A percentile compares a stretch with the other conserved stretches of the same genome.
phyloP scores from a whole-genome alignment of 768 basidiomycete species.

The Mycena venus region DNA sequence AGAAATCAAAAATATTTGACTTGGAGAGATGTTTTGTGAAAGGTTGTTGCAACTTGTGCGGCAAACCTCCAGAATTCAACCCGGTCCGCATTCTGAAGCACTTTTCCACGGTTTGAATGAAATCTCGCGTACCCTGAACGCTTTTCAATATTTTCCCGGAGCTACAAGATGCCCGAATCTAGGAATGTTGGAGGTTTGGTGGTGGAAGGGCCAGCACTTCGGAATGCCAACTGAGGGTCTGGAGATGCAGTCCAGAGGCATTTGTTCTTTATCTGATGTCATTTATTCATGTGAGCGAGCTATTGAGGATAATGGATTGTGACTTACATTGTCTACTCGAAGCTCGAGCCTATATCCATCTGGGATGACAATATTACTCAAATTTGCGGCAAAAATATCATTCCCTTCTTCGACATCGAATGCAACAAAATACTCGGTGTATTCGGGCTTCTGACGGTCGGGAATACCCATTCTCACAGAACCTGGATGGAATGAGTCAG shows the following conservation, averaged over 20 bases:
- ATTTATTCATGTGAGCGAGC: no score
- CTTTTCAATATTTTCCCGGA: background rate
- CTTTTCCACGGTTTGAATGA: background rate
- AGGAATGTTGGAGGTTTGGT: background rate
- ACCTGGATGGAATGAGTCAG: no score
- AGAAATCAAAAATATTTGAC: constrained; percentile 17
- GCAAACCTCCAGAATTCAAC: background rate
- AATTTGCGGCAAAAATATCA: background rate
- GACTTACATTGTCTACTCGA: no score
- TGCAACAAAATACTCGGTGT: no score
- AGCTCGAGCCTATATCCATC: background rate
- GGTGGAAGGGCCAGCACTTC: background rate
- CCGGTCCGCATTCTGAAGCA: background rate
- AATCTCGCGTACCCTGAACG: background rate
- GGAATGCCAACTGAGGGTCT: background rate
- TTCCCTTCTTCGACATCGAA: background rate
- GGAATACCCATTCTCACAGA: no score
- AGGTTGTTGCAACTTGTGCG: background rate
- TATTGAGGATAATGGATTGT: no score
- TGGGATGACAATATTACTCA: background rate
- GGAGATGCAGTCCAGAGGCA: background rate
- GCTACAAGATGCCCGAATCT: background rate
- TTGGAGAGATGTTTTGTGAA: background rate
- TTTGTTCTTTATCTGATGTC: background rate
- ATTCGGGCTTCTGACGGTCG: no score